phyloP scores from a whole-genome alignment of 371 early-diverging fungal genomes.

The Mucor velutinosus region DNA sequence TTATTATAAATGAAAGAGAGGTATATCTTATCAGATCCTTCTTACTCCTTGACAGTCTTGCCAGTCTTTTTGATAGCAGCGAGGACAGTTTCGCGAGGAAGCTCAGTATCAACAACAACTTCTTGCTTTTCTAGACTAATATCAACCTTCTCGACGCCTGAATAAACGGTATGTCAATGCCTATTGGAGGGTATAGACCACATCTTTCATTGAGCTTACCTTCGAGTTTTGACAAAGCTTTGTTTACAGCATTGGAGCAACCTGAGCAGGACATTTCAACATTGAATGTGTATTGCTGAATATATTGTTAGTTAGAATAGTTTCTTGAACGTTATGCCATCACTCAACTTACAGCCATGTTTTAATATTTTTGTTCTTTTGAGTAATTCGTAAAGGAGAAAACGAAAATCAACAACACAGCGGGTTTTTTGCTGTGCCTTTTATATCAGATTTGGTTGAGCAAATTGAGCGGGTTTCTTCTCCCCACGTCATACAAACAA shows the following conservation, averaged over 20 bases:
- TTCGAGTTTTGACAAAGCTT: constrained; percentile 66
- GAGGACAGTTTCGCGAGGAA: constrained; percentile 63
- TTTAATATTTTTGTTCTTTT: neutral
- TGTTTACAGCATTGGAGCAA: constrained; percentile 78
- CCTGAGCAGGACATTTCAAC: constrained; percentile 87
- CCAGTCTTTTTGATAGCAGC: constrained; percentile 79
- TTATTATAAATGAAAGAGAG: neutral
- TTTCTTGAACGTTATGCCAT: neutral
- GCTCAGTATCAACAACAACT: constrained; percentile 55
- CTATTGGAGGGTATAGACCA: too few species aligned
- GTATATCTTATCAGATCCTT: neutral
- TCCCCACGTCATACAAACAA: constrained; percentile 3
- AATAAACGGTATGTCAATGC: neutral
- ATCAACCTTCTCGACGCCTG: constrained; percentile 63
- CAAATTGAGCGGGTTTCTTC: neutral
- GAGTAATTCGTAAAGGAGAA: neutral
- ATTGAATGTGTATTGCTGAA: constrained; percentile 67
- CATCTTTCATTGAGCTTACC: constrained; percentile 30
- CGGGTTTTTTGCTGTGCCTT: neutral
- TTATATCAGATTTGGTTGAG: constrained; percentile 5
- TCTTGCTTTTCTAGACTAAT: constrained; percentile 72
- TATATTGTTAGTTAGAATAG: neutral
- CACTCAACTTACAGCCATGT: constrained; percentile 16
- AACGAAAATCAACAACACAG: neutral
- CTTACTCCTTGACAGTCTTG: constrained; percentile 43